phyloP scores from a whole-genome alignment of 2,329 filamentous ascomycete species.

The Periconia digitata region DNA sequence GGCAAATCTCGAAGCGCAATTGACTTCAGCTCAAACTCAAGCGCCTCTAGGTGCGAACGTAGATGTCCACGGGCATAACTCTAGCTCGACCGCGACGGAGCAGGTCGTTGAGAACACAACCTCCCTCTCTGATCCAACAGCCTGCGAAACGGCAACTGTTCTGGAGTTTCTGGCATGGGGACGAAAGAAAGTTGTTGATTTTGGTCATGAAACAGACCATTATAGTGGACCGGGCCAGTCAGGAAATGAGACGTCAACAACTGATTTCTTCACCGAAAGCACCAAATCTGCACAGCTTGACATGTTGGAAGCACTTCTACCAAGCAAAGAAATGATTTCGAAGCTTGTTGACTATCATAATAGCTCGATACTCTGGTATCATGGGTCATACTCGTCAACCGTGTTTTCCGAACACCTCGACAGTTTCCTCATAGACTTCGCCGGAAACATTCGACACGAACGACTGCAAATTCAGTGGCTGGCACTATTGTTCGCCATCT shows the following conservation, averaged over 20 bases:
- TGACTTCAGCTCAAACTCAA: slow-evolving; percentile 7
- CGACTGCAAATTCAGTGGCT: slow-evolving; percentile 48
- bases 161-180: slow-evolving; percentile 55
- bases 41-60: not conserved
- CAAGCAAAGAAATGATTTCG: slow-evolving; percentile 10
- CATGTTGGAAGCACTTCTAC: slow-evolving; percentile 37
- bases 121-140: slow-evolving; percentile 23
- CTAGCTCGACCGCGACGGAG: not conserved
- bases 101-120: not conserved
- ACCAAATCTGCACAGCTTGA: slow-evolving; percentile 21
- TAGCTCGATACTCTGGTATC: slow-evolving; percentile 42
- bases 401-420: slow-evolving; percentile 39
- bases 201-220: slow-evolving; percentile 13
- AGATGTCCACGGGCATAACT: not conserved
- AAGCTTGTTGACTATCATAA: slow-evolving; percentile 40
- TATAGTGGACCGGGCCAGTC: slow-evolving; percentile 10
- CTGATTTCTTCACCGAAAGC: slow-evolving; percentile 5
- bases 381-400: slow-evolving; percentile 38
- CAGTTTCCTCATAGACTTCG: slow-evolving; percentile 40
- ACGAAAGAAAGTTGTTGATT: slow-evolving; percentile 44
- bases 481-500: slow-evolving; percentile 45
- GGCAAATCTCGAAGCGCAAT: slow-evolving; percentile 24
- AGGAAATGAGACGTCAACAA: not conserved
- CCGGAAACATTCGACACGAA: slow-evolving; percentile 35
- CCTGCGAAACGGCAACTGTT: slow-evolving; percentile 49